A percentile compares a stretch with the other conserved stretches of the same genome.
Conservation (phyloP, 495 filamentous ascomycete species). For the Hypoxylon lienhwacheense region DNA sequence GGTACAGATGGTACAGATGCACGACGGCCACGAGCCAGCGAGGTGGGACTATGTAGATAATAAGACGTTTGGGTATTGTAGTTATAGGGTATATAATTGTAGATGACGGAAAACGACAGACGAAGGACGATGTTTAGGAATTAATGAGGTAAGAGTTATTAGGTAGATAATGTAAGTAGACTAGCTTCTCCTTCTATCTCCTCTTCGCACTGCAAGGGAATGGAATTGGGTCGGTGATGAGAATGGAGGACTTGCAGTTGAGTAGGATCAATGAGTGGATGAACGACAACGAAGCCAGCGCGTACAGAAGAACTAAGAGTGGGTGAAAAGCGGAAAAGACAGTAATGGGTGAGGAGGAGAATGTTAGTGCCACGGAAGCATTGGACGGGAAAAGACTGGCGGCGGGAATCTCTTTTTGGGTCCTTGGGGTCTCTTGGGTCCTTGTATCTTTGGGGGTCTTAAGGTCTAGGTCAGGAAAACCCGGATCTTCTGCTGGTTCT, state of each 20-base stretch:
- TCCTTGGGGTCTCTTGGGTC: slow-evolving; percentile 23
- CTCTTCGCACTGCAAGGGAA: slow-evolving; percentile 31
- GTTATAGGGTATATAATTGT: too few species aligned
- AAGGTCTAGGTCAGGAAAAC: too few species aligned
- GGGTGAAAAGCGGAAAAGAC: slow-evolving; percentile 34
- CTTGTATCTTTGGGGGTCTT: too few species aligned
- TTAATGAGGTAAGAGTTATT: slow-evolving; percentile 7
- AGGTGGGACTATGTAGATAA: slow-evolving; percentile 21
- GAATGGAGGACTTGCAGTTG: slow-evolving; percentile 23
- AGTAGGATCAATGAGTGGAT: slow-evolving; percentile 33
- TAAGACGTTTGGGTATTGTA: too few species aligned
- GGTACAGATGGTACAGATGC: slow-evolving; percentile 37
- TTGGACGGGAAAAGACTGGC: slow-evolving; percentile 36
- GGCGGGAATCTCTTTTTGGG: too few species aligned
- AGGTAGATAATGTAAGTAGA: background rate
- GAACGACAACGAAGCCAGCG: slow-evolving; percentile 35
- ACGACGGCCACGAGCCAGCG: slow-evolving; percentile 26
- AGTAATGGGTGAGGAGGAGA: slow-evolving; percentile 33
- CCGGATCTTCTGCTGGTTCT: slow-evolving; percentile 30
- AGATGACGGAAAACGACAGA: slow-evolving; percentile 24
- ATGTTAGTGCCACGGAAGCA: slow-evolving; percentile 35
- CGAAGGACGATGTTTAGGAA: background rate
- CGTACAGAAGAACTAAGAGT: slow-evolving; percentile 32
- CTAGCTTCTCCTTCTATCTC: slow-evolving; percentile 12
- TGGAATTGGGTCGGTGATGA: slow-evolving; percentile 35